A percentile compares a stretch with the other conserved stretches of the same genome.
Evolutionary conservation across 345 rosid species (phyloP).

Genomic region (Aethionema arabicum): DNA sequence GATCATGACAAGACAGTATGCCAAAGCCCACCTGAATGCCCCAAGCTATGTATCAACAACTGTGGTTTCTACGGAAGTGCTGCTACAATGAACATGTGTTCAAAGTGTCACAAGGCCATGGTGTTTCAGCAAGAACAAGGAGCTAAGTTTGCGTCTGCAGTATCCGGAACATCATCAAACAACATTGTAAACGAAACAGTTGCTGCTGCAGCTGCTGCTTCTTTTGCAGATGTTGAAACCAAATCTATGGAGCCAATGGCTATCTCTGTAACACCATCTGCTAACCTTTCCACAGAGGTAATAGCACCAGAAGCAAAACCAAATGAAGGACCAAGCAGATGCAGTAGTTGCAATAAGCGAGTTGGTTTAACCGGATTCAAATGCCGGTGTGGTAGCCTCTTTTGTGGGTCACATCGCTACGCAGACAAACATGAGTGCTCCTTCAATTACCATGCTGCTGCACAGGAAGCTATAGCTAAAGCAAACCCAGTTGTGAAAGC

Average conservation of each 20-base stretch:
- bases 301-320: constrained; percentile 43
- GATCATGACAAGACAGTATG: constrained; percentile 95
- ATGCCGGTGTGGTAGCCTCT: constrained; percentile 78
- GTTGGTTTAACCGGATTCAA: constrained; percentile 83
- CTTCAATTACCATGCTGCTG: constrained; percentile 75
- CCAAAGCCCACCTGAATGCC: constrained; percentile 84
- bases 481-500: constrained; percentile 90
- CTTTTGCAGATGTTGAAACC: constrained; percentile 42
- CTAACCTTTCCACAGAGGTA: constrained; percentile 37
- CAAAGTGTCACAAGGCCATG: constrained; percentile 86
- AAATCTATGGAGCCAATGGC: constrained; percentile 43
- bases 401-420: constrained; percentile 80
- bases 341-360: constrained; percentile 73
- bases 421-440: constrained; percentile 81
- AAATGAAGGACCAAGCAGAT: constrained; percentile 75
- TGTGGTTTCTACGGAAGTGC: constrained; percentile 95
- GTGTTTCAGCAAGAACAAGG: constrained; percentile 69
- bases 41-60: constrained; percentile 72
- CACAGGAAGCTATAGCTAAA: constrained; percentile 77
- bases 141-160: constrained; percentile 65
- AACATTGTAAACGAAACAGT: constrained; percentile 44
- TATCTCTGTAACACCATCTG: constrained; percentile 45
- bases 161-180: constrained; percentile 60
- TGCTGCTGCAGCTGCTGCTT: constrained; percentile 30
- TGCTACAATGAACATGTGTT: constrained; percentile 93